These are phyloP conservation scores for Excoecaria agallocha DNA, from an alignment of 345 rosid genomes.

Conservation along the genomic window DNA sequence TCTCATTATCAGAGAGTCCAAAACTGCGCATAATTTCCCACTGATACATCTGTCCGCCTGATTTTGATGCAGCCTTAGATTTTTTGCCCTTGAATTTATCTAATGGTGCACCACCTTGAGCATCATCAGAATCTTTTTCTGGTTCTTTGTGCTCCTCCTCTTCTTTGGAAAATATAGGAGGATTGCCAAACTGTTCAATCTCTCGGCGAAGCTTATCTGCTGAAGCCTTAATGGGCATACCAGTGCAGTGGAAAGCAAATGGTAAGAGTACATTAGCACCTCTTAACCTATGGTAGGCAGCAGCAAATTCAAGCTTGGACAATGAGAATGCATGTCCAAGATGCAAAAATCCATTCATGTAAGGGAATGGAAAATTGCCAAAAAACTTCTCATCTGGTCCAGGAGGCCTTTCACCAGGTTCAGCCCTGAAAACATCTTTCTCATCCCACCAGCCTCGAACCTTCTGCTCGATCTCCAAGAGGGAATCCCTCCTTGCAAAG, in stretches of 20 bases:
- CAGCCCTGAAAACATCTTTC: conserved; percentile 61
- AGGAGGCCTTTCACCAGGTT: conserved; percentile 47
- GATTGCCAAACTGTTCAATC: conserved; percentile 64
- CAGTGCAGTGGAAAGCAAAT: conserved; percentile 90
- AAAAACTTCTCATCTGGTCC: conserved; percentile 65
- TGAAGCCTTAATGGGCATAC: conserved; percentile 96
- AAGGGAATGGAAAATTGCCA: conserved; percentile 75
- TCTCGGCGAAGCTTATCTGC: conserved; percentile 89
- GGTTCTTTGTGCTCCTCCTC: conserved; percentile 33
- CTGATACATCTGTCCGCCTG: conserved; percentile 73
- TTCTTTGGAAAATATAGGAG: conserved; percentile 57
- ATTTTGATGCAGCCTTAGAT: conserved; percentile 80
- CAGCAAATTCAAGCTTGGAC: conserved; percentile 86
- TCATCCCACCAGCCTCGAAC: conserved; percentile 68
- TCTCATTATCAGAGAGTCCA: conserved; percentile 70
- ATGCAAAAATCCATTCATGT: conserved; percentile 80
- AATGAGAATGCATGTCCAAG: conserved; percentile 79
- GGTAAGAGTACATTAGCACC: conserved; percentile 87
- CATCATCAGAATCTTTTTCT: conserved; percentile 35
- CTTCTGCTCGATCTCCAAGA: conserved; percentile 59
- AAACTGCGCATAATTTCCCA: conserved; percentile 98
- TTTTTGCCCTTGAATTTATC: conserved; percentile 80
- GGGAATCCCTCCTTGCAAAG: conserved; percentile 69
- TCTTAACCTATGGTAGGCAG: conserved; percentile 80
- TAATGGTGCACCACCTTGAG: conserved; percentile 31